Evolutionary conservation across 495 filamentous ascomycete species (phyloP).

Genomic region (Penicillium paradoxum): DNA sequence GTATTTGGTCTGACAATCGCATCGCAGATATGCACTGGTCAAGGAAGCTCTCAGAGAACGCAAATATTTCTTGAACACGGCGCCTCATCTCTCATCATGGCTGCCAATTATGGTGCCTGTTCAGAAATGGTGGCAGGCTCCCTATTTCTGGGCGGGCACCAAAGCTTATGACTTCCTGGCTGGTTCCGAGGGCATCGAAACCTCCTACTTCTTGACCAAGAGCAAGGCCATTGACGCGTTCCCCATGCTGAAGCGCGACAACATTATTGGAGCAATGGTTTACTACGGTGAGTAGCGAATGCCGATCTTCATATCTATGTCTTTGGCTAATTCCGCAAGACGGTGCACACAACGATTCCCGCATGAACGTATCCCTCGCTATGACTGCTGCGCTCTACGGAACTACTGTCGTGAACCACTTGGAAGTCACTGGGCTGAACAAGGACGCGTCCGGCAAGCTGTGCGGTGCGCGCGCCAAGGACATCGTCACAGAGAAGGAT

Average conservation of each 20-base stretch:
- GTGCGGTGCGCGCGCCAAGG: slow-evolving; percentile 72
- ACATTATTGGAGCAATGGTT: slow-evolving; percentile 83
- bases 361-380: slow-evolving; percentile 95
- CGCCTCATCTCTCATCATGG: slow-evolving; percentile 91
- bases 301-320: not conserved
- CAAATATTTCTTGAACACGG: slow-evolving; percentile 92
- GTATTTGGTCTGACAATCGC: slow-evolving; percentile 12
- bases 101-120: slow-evolving; percentile 97
- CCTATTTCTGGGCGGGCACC: slow-evolving; percentile 95
- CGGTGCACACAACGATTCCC: slow-evolving; percentile 95
- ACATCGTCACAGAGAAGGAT: slow-evolving; percentile 60
- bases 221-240: slow-evolving; percentile 94
- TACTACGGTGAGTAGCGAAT: slow-evolving; percentile 68
- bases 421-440: slow-evolving; percentile 78
- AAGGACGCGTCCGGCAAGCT: slow-evolving; percentile 78
- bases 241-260: slow-evolving; percentile 90
- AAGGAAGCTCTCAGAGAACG: slow-evolving; percentile 93
- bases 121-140: slow-evolving; percentile 94
- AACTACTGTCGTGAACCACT: slow-evolving; percentile 85
- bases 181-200: slow-evolving; percentile 94
- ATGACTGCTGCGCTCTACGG: slow-evolving; percentile 96
- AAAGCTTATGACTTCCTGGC: slow-evolving; percentile 94
- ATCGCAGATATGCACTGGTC: slow-evolving; percentile 70
- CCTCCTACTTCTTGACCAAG: slow-evolving; percentile 91
- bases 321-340: slow-evolving; percentile 41